phyloP scores from a whole-genome alignment of 345 rosid species.

The Salix udensis region DNA sequence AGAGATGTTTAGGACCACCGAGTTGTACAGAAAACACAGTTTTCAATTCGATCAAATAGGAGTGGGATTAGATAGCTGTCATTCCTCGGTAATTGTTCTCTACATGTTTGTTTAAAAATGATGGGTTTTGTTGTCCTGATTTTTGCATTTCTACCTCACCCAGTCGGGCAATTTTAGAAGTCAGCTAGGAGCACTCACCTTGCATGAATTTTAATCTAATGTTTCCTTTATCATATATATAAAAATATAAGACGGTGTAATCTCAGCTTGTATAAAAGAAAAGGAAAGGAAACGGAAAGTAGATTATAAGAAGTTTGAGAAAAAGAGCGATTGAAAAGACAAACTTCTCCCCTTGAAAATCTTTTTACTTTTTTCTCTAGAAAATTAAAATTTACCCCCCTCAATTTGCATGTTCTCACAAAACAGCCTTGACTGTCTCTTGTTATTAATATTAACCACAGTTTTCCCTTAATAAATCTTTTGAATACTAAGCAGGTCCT shows the following conservation, averaged over 20 bases:
- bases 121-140: not conserved
- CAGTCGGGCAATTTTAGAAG: not conserved
- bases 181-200: not conserved
- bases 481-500: too few species aligned
- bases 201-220: not conserved
- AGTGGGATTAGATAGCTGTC: not conserved
- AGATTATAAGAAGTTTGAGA: too few species aligned
- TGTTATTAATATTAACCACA: too few species aligned
- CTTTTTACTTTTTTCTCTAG: too few species aligned
- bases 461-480: too few species aligned
- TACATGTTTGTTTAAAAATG: not conserved
- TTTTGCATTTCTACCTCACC: not conserved
- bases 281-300: too few species aligned
- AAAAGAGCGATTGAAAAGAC: too few species aligned
- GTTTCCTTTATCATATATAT: not conserved
- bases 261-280: too few species aligned
- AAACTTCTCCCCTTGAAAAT: too few species aligned
- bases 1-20: conserved; percentile 6
- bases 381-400: too few species aligned
- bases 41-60: not conserved
- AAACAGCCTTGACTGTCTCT: too few species aligned
- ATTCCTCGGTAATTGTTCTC: not conserved
- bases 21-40: conserved; percentile 20
- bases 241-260: not conserved
- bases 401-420: too few species aligned